phyloP scores from a whole-genome alignment of 2,329 filamentous ascomycete species.

The Microsporum canis region DNA sequence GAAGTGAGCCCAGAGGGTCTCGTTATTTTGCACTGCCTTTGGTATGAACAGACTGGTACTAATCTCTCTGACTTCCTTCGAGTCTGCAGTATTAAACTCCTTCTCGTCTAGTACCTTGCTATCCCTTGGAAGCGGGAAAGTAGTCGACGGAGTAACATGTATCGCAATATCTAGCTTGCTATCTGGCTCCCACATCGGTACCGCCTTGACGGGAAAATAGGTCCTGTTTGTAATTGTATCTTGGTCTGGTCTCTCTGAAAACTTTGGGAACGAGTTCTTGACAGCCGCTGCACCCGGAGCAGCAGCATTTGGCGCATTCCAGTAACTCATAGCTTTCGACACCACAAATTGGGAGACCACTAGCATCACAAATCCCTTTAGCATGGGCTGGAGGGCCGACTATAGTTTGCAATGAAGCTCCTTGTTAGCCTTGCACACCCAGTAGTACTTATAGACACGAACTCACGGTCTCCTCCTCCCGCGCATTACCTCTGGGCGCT shows the following conservation, averaged over 20 bases:
- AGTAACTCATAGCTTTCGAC: slow-evolving; percentile 40
- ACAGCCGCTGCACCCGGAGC: slow-evolving; percentile 11
- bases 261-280: slow-evolving; percentile 45
- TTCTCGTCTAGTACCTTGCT: slow-evolving; percentile 64
- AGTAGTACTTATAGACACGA: background rate
- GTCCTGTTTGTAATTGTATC: slow-evolving; percentile 49
- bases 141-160: slow-evolving; percentile 67
- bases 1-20: slow-evolving; percentile 90
- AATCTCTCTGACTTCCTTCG: slow-evolving; percentile 63
- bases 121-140: slow-evolving; percentile 53
- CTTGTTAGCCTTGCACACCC: background rate
- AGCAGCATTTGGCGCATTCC: slow-evolving; percentile 22
- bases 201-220: slow-evolving; percentile 56
- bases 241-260: slow-evolving; percentile 50
- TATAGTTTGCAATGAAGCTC: background rate
- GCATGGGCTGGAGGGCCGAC: slow-evolving; percentile 26
- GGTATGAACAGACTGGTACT: slow-evolving; percentile 71
- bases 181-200: slow-evolving; percentile 78
- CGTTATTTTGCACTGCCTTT: slow-evolving; percentile 72
- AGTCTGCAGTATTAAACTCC: slow-evolving; percentile 67
- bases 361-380: slow-evolving; percentile 50
- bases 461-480: background rate
- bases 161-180: slow-evolving; percentile 71
- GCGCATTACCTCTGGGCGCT: background rate
- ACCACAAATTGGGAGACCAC: slow-evolving; percentile 47